These are phyloP conservation scores for Alternaria metachromatica DNA, from an alignment of 2,329 filamentous ascomycete species.

Conservation along the genomic window DNA sequence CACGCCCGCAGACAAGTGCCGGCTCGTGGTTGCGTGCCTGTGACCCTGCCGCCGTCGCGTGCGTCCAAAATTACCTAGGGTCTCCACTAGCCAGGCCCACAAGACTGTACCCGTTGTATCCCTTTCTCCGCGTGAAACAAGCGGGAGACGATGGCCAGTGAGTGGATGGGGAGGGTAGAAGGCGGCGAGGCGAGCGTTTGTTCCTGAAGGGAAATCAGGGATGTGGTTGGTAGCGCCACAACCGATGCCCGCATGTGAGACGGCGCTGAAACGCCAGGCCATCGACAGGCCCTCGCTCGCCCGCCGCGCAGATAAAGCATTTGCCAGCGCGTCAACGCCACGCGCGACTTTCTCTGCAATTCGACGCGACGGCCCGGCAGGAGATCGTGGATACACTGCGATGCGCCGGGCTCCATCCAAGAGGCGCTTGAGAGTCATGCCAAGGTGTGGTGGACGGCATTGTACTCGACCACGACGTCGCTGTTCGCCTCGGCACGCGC, in stretches of 20 bases:
- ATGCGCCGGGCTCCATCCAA: slow-evolving; percentile 13
- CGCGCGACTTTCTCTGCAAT: slow-evolving; percentile 21
- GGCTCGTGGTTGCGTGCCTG: slow-evolving; percentile 34
- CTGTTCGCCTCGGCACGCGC: slow-evolving; percentile 1
- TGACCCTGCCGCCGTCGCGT: slow-evolving; percentile 33
- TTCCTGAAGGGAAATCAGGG: slow-evolving; percentile 27
- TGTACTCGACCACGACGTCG: slow-evolving; percentile 9
- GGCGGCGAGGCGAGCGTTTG: slow-evolving; percentile 35
- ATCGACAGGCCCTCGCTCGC: slow-evolving; percentile 33
- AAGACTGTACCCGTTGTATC: slow-evolving; percentile 26
- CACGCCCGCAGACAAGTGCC: slow-evolving; percentile 25
- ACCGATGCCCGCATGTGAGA: slow-evolving; percentile 31
- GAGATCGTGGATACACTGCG: slow-evolving; percentile 25
- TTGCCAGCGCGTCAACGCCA: slow-evolving; percentile 38
- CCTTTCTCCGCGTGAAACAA: slow-evolving; percentile 42
- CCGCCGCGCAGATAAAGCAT: slow-evolving; percentile 16
- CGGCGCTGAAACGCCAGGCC: slow-evolving; percentile 21
- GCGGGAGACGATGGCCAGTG: slow-evolving; percentile 36
- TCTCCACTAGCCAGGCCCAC: slow-evolving; percentile 31
- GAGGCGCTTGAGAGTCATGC: slow-evolving; percentile 13
- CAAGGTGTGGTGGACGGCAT: not conserved
- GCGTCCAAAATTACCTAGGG: slow-evolving; percentile 31
- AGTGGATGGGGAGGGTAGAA: slow-evolving; percentile 31
- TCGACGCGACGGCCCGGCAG: slow-evolving; percentile 38
- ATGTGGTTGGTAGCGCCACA: slow-evolving; percentile 35